phyloP scores from a whole-genome alignment of 352 stramenopile genomes.

The Globisporangium yorkense region DNA sequence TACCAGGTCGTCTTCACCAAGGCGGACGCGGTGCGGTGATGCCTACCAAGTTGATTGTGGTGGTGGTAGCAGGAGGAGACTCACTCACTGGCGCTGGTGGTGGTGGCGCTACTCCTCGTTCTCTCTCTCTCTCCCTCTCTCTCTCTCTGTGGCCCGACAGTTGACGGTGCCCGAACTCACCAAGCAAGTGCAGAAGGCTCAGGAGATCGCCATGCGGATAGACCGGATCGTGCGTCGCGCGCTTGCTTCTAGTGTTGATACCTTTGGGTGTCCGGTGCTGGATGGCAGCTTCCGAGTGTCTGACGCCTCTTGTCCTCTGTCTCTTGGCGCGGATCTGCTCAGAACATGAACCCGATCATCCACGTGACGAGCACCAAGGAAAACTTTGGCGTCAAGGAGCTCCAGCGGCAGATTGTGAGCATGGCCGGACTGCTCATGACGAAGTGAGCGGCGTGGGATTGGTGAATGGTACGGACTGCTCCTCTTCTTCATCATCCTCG shows the following conservation, averaged over 20 bases:
- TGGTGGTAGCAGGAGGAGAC: not conserved
- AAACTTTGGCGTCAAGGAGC: constrained; percentile 63
- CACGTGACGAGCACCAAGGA: constrained; percentile 78
- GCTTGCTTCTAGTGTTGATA: not conserved
- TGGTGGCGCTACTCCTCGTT: too few relatives aligned
- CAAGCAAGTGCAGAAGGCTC: constrained; percentile 44
- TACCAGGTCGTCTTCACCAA: constrained; percentile 93
- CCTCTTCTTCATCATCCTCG: not conserved
- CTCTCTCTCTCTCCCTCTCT: not conserved
- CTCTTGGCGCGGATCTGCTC: constrained; percentile 4
- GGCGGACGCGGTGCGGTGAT: constrained; percentile 43
- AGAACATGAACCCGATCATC: constrained; percentile 82
- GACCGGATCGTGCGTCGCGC: constrained; percentile 39
- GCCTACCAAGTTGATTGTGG: not conserved
- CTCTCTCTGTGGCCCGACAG: constrained; percentile 4
- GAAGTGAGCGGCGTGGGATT: not conserved
- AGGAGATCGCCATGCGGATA: constrained; percentile 33
- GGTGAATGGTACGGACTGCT: not conserved
- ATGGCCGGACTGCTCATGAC: constrained; percentile 46
- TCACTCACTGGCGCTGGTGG: not conserved
- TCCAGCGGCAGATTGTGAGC: constrained; percentile 67
- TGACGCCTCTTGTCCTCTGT: not conserved
- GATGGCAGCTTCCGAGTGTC: not conserved
- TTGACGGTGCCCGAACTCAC: constrained; percentile 37
- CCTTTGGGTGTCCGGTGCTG: too few relatives aligned